Evolutionary conservation across 2,329 filamentous ascomycete species (phyloP), one percentile per base, ranked within the genome.

Genomic region (Plenodomus tracheiphilus): DNA sequence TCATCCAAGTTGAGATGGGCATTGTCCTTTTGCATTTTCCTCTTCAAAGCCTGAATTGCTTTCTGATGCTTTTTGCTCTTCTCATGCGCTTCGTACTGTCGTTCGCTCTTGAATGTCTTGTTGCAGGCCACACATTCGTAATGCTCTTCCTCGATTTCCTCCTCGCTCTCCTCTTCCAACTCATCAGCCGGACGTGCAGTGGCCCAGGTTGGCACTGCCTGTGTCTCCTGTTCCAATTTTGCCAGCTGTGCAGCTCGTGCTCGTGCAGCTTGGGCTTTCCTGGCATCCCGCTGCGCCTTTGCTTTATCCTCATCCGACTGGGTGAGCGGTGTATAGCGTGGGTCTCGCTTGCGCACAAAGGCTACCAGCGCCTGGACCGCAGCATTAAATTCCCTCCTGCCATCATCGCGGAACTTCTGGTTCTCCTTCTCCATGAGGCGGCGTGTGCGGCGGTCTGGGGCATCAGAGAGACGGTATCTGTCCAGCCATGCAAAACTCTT

Each of bases 61-160:
- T 96, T 97, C 53, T 86, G 74, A 65, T 99, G 94, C 74, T 97
- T 99, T 72, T 96, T 99, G 78, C 93, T 97, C 75, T 88, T 91
- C 75, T 97, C 92, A 64, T 99, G 94, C 2, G 88, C 87, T 64
- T 95, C 86, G 54, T 88, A 91, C 66, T 97, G 93, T 58, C 91
- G 91, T 68, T 96, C 89, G 64, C 92, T 97, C 74, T 97, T 89
- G 71, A 93, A 94, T 1, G 67, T 79, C 69, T 87, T 87, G 52
- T 79, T 75, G 63, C 84, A 87, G 6, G 81, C 82, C 28, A 86
- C 80, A 56, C 84, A 87, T 58, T 86, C 83, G 51, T 80, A 84
- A 36, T 80, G 75, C 48, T 85, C 71, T 46, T 78, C 74, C 49
- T 75, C 76, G 16, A 70, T 65, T 43, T 77, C 74, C 38, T 76